Evolutionary conservation across 2,329 filamentous ascomycete species (phyloP), one percentile per base, ranked within the genome.

Genomic region (Blastomyces percursus): DNA sequence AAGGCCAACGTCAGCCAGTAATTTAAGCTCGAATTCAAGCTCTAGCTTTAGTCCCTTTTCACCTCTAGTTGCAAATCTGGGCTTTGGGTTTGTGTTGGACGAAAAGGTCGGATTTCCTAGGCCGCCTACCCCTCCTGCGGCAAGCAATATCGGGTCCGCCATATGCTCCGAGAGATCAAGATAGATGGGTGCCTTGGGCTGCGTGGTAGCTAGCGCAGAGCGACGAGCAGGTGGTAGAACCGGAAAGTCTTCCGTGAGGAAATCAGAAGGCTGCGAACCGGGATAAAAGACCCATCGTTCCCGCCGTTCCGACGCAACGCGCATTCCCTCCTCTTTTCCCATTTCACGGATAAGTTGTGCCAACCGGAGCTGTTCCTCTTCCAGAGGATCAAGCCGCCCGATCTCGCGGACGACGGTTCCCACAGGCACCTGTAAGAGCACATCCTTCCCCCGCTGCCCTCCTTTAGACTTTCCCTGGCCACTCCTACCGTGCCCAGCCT

Each of bases 51-150:
- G 85, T 46, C 90, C 89, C 14, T 83, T 80, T 67, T 96, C 90
- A 51, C 94, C 94, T 67, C 86, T 89, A 0, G 91, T 96, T 6
- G 93, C 94, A 73, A 92, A 96, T 69, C 93, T 87, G 0, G 94
- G 94, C 51, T 88, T 83, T 3, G 85, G 83, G 59, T 85, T 82
- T n/a, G 86, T 82, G 61, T 87, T 87, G 4, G 89, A 89, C 40
- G 89, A 84, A 71, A 97, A 99, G 74, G 96, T 91, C 5, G 94
- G 90, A 71, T 99, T 99, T 12, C 94, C 94, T 8, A 96, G 76
- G 0, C 94, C 94, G 9, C 94, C 94, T 64, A 95, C 84, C 5
- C 91, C 92, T 8, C 94, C 94, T 0, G 90, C 88, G 1, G 91
- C 90, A 12, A 99, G 84, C 30, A 99, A 80, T 67, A 96, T 86